Evolutionary conservation across 352 stramenopile genomes (phyloP).

Genomic region (Phytophthora europaea): DNA sequence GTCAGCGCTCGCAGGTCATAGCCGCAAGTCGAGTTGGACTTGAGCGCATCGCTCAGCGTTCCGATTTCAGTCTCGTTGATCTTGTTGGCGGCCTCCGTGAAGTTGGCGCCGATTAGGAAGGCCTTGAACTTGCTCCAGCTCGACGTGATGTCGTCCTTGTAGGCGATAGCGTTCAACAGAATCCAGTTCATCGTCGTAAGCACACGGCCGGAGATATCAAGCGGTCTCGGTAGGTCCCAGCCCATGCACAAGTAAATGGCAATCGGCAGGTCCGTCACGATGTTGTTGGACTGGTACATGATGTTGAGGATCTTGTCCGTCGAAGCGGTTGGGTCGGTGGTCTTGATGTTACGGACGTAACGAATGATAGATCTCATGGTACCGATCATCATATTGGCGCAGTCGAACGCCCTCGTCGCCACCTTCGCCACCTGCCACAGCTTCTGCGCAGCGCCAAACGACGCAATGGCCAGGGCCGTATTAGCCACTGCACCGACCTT

Average conservation of each 20-base stretch:
- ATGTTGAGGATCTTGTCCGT: conserved; percentile 50
- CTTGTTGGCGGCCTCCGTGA: conserved; percentile 23
- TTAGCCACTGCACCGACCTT: conserved; percentile 41
- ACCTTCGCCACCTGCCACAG: conserved; percentile 36
- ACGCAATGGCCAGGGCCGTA: conserved; percentile 35
- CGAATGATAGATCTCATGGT: conserved; percentile 18
- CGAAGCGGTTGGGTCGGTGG: conserved; percentile 43
- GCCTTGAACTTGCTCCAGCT: conserved; percentile 38
- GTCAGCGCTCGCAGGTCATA: conserved; percentile 41
- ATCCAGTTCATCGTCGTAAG: conserved; percentile 38
- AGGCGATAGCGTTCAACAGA: conserved; percentile 36
- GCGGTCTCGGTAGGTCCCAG: conserved; percentile 26
- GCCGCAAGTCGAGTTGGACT: conserved; percentile 43
- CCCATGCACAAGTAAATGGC: conserved; percentile 55
- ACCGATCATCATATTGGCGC: conserved; percentile 45
- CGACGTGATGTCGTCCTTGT: conserved; percentile 33
- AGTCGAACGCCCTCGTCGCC: conserved; percentile 45
- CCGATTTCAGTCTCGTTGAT: conserved; percentile 32
- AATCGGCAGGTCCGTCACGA: conserved; percentile 50
- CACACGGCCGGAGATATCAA: conserved; percentile 40
- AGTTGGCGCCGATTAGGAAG: conserved; percentile 22
- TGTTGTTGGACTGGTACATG: conserved; percentile 59
- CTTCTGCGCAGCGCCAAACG: conserved; percentile 37
- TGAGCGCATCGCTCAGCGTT: conserved; percentile 38
- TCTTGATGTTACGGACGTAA: conserved; percentile 30